These are phyloP conservation scores for Rutstroemia sp. DNA, from an alignment of 2,329 filamentous ascomycete genomes.

Conservation along the genomic window DNA sequence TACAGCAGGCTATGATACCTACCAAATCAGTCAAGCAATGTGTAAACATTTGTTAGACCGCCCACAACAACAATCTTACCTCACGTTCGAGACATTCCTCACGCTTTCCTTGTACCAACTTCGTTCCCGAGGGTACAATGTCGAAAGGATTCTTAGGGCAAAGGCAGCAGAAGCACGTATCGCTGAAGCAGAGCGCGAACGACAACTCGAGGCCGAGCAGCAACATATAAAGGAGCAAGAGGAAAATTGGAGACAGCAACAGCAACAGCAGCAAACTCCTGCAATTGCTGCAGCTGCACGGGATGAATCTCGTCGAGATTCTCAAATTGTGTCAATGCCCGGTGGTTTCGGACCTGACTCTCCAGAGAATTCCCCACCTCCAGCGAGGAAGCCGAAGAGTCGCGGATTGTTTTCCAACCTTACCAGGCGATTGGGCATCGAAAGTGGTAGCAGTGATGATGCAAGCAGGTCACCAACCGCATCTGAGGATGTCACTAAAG, in stretches of 20 bases:
- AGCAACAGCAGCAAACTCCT: slow-evolving; percentile 19
- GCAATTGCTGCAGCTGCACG: slow-evolving; percentile 10
- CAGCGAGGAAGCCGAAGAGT: slow-evolving; percentile 35
- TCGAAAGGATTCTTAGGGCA: slow-evolving; percentile 83
- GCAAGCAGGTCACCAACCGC: neutral
- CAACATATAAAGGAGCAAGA: slow-evolving; percentile 57
- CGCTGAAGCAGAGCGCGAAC: slow-evolving; percentile 73
- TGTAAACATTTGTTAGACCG: slow-evolving; percentile 73
- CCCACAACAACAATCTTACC: slow-evolving; percentile 79
- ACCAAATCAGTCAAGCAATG: slow-evolving; percentile 84
- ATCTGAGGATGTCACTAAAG: slow-evolving; percentile 3
- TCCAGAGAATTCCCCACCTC: slow-evolving; percentile 42
- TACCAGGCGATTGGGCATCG: slow-evolving; percentile 60
- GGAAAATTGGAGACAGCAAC: slow-evolving; percentile 34
- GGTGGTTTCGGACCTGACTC: slow-evolving; percentile 62
- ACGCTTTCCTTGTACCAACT: slow-evolving; percentile 77
- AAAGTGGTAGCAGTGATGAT: slow-evolving; percentile 35
- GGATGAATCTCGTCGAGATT: slow-evolving; percentile 32
- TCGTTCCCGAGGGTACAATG: slow-evolving; percentile 87
- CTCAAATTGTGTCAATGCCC: slow-evolving; percentile 50
- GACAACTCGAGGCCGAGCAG: slow-evolving; percentile 66
- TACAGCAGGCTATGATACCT: slow-evolving; percentile 64
- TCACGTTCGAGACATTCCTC: slow-evolving; percentile 86
- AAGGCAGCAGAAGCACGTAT: slow-evolving; percentile 84
- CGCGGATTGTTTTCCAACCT: slow-evolving; percentile 59